phyloP scores from a whole-genome alignment of 192 early-diverging fungal species.

The Coemansia sp. region DNA sequence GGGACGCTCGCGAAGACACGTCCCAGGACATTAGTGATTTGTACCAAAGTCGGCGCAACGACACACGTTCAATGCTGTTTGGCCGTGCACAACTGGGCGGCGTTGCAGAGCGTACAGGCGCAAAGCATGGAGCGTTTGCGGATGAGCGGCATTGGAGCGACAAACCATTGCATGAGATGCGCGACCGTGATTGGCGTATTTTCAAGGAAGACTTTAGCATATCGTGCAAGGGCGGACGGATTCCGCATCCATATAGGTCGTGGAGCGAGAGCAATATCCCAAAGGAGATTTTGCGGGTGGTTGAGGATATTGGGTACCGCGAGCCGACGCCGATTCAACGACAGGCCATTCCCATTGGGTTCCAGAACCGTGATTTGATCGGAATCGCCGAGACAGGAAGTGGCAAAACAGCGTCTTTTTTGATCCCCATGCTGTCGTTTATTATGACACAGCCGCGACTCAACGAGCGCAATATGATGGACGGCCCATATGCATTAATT shows the following conservation, averaged over 20 bases:
- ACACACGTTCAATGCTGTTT: slow-evolving; percentile 60
- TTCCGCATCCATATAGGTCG: slow-evolving; percentile 84
- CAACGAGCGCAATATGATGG: slow-evolving; percentile 71
- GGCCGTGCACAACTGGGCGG: slow-evolving; percentile 61
- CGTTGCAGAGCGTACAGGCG: neutral
- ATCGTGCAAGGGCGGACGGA: slow-evolving; percentile 85
- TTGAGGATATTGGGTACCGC: slow-evolving; percentile 83
- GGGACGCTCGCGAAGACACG: slow-evolving; percentile 94
- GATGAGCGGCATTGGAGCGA: slow-evolving; percentile 96
- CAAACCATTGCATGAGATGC: slow-evolving; percentile 88
- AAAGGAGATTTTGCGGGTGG: slow-evolving; percentile 65
- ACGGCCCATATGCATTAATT: slow-evolving; percentile 92
- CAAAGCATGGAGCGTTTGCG: slow-evolving; percentile 45
- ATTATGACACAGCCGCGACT: slow-evolving; percentile 80
- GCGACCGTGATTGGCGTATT: slow-evolving; percentile 98
- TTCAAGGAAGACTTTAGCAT: slow-evolving; percentile 99
- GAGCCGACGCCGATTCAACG: slow-evolving; percentile 97
- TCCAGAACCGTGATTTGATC: slow-evolving; percentile 87
- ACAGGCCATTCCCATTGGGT: slow-evolving; percentile 93
- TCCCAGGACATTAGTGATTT: slow-evolving; percentile 90
- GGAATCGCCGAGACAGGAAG: slow-evolving; percentile 89
- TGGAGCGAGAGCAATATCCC: slow-evolving; percentile 87
- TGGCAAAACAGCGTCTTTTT: slow-evolving; percentile 94
- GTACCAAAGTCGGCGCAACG: slow-evolving; percentile 64
- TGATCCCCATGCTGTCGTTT: slow-evolving; percentile 93